Base-by-base conservation (phyloP, 1,284 basidiomycete species). In the Apiotrichum siamense region DNA sequence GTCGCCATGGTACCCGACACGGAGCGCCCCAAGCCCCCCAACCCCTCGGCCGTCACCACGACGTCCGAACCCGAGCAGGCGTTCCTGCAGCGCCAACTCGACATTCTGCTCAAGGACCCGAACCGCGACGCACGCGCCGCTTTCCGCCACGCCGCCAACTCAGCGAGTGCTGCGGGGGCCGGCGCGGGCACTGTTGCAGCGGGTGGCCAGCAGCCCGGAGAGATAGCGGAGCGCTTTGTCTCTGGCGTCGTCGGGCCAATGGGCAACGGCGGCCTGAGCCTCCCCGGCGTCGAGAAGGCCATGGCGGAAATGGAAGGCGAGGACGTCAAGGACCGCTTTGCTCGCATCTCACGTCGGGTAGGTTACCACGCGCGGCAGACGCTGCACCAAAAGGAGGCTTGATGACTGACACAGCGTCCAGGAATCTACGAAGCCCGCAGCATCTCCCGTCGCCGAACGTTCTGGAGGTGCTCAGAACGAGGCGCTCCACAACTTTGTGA, bases 71-170 rank as follows among this genome's bases (percentile, higher is more conserved):
- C 85, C 3, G 91, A 94, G 67, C 90, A 94, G 73, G 77, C 81
- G 0, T 96, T 94, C 78, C 81, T 96, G 13, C 79, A 84, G 6
- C 85, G 85, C 63, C 87, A 96, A 63, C 89, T 89, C 69, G 90
- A 92, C 69, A 82, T 88, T 63, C 87, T 92, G 57, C 80, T 85
- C 39, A 88, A 88, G 74, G 90, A 90, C 65, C 81, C 87, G 0
- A 86, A 89, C 59, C 81, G 86, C 50, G 90, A 93, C 74, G 88
- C 89, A 15, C 83, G 87, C 46, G 83, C 83, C n/a, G 83, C 86
- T 3, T 92, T 93, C 79, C 79, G 85, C 46, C 85, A 85, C 63
- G 84, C 66, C 9, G 85, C 32, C 69, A 79, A 58, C 81, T 85
- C 59, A n/a, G 52, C 52, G 3, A 49, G 44, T 3, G 52, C 50